Base-by-base conservation (phyloP, 495 filamentous ascomycete species). In the Margaritispora aquatica region DNA sequence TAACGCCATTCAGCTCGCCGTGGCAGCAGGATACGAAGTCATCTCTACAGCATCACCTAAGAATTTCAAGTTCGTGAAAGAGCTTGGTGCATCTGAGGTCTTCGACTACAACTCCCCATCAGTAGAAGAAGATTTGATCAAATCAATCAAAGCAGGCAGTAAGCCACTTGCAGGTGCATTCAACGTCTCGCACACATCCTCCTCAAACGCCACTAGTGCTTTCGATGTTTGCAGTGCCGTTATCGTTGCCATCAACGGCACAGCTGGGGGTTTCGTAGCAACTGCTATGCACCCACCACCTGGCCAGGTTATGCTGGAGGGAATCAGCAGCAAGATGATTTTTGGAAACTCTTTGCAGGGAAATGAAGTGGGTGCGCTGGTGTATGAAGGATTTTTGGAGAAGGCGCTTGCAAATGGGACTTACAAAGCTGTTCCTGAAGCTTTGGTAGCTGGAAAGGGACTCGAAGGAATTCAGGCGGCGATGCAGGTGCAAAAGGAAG, bases 11-110 rank as follows among this genome's bases (percentile, higher is more conserved):
- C 73, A 76, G 57, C 57, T 75, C 9, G 74, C 73, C 1, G 58
- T 59, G 2, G 65, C 64, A 2, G 55, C 70, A 27, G 73, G 73
- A 9, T 55, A 64, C n/a, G 58, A 67, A 13, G 73, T 79, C 4
- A 23, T 74, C 19, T 60, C 71, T 0, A 78, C 73, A 4, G 68
- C 71, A 5, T 68, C 66, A 2, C 41, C 44, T 2, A 62, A 59
- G 0, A 77, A 78, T 52, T 66, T 71, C 41, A 64, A 63, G 4
- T 69, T 64, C 48, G 67, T 77, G 1, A 71, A 64, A 57, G 56
- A 20, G 1, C 67, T 74, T 5, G 77, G 75, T 19, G 75, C 73
- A 0, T 44, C 17, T 2, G 29, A 57, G 9, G 54, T 57, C 1
- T 52, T 62, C 36, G 59, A 62, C 49, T 44, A 62, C 26, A 0